A percentile compares a stretch with the other conserved stretches of the same genome.
phyloP scores from a whole-genome alignment of 2,329 filamentous ascomycete genomes.

The Colletotrichum falcatum region DNA sequence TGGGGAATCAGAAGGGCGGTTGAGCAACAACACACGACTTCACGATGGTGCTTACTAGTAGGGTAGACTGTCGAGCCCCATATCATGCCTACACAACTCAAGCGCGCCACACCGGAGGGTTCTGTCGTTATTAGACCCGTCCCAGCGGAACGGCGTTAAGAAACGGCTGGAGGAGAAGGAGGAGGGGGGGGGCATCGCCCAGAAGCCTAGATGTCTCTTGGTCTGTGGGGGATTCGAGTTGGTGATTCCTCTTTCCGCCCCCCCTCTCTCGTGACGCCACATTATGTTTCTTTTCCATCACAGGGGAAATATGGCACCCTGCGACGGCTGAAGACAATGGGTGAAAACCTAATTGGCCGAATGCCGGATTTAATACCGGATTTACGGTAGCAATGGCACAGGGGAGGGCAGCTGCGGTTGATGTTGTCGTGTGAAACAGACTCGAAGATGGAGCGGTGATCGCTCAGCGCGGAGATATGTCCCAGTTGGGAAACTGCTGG shows the following conservation, averaged over 20 bases:
- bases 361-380: constrained; percentile 4
- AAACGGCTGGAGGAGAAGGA: background rate
- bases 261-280: background rate
- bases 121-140: background rate
- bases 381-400: constrained; percentile 12
- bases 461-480: constrained; percentile 33
- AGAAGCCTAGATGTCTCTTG: background rate
- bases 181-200: too few species aligned
- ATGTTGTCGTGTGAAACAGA: constrained; percentile 36
- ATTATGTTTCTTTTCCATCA: background rate
- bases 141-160: background rate
- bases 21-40: background rate
- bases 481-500: constrained; percentile 31
- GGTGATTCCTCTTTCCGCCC: background rate
- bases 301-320: constrained; percentile 1
- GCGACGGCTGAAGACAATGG: constrained; percentile 16
- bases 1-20: background rate
- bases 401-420: constrained; percentile 12
- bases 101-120: background rate
- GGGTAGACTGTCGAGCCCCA: too few species aligned
- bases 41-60: background rate
- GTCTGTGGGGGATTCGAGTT: too few species aligned
- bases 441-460: constrained; percentile 21
- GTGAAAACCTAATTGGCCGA: constrained; percentile 14
- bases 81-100: background rate